phyloP scores from a whole-genome alignment of 176 grass and related monocot species.

The Carex parvula region DNA sequence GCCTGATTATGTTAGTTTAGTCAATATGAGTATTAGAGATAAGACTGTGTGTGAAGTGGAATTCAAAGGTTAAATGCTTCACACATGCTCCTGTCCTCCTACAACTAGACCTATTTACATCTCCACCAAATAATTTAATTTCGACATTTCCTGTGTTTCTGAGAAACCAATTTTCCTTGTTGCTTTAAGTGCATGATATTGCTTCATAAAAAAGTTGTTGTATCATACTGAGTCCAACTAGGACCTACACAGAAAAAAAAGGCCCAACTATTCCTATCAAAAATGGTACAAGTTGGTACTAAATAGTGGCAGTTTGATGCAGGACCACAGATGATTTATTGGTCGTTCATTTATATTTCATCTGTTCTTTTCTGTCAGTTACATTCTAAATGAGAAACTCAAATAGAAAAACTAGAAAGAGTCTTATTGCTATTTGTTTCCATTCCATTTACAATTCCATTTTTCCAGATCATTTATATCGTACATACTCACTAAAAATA shows the following conservation, averaged over 20 bases:
- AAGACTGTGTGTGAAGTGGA: neutral
- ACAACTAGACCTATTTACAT: constrained; percentile 1
- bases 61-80: neutral
- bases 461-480: neutral
- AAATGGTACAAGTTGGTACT: neutral
- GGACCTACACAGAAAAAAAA: neutral
- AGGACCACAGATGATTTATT: neutral
- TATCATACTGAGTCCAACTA: neutral
- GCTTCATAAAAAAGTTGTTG: neutral
- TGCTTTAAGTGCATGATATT: neutral
- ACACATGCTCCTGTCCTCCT: constrained; percentile 26
- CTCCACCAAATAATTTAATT: constrained; percentile 6
- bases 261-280: neutral
- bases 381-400: neutral
- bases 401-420: neutral
- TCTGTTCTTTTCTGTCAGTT: neutral
- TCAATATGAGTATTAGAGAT: constrained; percentile 20
- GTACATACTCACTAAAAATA: neutral
- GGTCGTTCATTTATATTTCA: neutral
- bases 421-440: neutral
- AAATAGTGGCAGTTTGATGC: neutral
- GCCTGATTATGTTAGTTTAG: constrained; percentile 21
- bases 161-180: neutral
- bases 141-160: neutral
- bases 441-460: neutral